Conservation (phyloP, 441 rosid genomes). For the Syzygium syzygioides region DNA sequence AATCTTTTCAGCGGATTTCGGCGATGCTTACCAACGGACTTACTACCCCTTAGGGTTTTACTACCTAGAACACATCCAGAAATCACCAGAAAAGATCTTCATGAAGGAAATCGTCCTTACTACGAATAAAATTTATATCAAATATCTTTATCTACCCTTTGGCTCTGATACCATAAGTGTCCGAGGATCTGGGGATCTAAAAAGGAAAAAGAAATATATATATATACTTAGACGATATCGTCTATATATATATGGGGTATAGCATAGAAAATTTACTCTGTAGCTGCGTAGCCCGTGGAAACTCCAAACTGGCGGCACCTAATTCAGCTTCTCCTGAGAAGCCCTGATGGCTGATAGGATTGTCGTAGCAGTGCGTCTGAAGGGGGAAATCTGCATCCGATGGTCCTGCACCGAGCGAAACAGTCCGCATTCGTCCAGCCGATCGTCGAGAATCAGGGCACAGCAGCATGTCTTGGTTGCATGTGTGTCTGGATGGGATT, state of each 20-base stretch:
- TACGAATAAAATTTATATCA: no score
- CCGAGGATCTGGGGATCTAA: no score
- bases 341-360: not conserved
- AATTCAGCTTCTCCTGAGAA: not conserved
- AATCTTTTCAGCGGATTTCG: no score
- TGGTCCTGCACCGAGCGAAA: not conserved
- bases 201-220: no score
- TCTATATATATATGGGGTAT: not conserved
- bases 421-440: not conserved
- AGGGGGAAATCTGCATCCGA: not conserved
- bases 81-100: no score
- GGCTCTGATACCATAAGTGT: no score
- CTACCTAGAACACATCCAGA: no score
- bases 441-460: not conserved
- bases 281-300: not conserved
- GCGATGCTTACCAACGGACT: no score
- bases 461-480: not conserved
- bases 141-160: no score
- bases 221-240: not conserved
- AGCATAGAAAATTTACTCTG: not conserved
- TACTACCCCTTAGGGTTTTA: no score
- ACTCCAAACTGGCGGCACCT: not conserved
- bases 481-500: not conserved
- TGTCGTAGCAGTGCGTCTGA: not conserved
- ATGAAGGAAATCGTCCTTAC: no score